Evolutionary conservation across 148 eudicot species (phyloP).

Genomic region (Camellia granthamiana): DNA sequence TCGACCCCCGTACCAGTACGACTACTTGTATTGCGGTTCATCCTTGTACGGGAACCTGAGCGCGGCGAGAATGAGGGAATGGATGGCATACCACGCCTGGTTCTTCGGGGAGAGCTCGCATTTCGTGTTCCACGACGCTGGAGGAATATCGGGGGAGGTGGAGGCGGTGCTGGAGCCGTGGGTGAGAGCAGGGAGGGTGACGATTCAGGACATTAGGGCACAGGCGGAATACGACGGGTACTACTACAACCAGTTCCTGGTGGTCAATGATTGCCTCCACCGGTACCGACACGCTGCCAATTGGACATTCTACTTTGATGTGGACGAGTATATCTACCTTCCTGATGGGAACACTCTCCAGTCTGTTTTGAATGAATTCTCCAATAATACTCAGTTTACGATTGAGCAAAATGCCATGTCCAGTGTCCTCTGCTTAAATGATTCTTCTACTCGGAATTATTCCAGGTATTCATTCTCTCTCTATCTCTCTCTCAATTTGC

Average conservation of each 20-base stretch:
- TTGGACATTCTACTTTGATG: conserved; percentile 60
- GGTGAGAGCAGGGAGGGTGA: conserved; percentile 45
- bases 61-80: conserved; percentile 47
- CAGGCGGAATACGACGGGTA: conserved; percentile 56
- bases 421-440: conserved; percentile 50
- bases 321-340: conserved; percentile 55
- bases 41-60: conserved; percentile 49
- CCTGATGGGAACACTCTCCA: conserved; percentile 32
- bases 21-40: conserved; percentile 61
- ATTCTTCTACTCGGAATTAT: conserved; percentile 37
- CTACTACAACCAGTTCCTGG: conserved; percentile 59
- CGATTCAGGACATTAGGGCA: conserved; percentile 51
- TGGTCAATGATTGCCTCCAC: conserved; percentile 62
- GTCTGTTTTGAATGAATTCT: conserved; percentile 35
- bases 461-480: conserved; percentile 21
- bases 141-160: conserved; percentile 47
- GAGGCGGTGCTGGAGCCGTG: conserved; percentile 53
- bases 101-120: conserved; percentile 50
- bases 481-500: background rate
- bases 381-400: conserved; percentile 46
- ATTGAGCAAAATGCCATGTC: conserved; percentile 68
- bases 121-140: conserved; percentile 61
- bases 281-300: conserved; percentile 42
- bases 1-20: conserved; percentile 27
- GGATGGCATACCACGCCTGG: conserved; percentile 62